Evolutionary conservation across 495 filamentous ascomycete species (phyloP), one percentile per base, ranked within the genome.

Genomic region (Monascus purpureus): DNA sequence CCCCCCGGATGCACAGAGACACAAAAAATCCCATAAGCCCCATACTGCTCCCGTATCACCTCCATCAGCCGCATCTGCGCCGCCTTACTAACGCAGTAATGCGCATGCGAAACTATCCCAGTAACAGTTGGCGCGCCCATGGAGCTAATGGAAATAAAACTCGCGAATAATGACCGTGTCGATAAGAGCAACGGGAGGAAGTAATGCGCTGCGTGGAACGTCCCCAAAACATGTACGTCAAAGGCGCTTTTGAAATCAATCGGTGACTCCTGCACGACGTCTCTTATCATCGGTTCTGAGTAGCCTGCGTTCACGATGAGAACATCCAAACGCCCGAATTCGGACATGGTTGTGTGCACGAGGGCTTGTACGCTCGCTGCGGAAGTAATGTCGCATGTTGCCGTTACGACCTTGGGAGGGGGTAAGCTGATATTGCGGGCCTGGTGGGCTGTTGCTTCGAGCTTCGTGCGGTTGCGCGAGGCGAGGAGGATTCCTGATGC

Each of bases 1-100:
- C 50, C 62, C 4, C 65, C 65, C n/a, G 67, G 65, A 45, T 69
- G 64, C 5, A 68, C 20, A 17, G 53, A 38, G 11, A 52, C 47
- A 34, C 46, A 56, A n/a, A 63, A 41, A 8, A 69, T 28, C 1
- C 64, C 64, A 25, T 55, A 30, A 8, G 40, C 40, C 15, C 33
- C 36, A 43, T 66, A 66, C 36, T 69, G 59, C 11, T 40, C 29
- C 9, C 42, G 47, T n/a, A 68, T 34, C 33, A 58, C 60, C 47
- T 69, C 65, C 9, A 51, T 43, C 22, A 68, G 37, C 4, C 66
- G 49, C 19, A 47, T 46, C 6, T 53, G 32, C 0, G 53, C 58
- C 16, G 66, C 48, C 37, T 68, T 67, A 31, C 43, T 51, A 12
- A 54, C 42, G 31, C 46, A 53, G 25, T 60, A 60, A 28, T 52